Evolutionary conservation across 352 stramenopile species (phyloP).

Genomic region (Phytophthora cactorum): DNA sequence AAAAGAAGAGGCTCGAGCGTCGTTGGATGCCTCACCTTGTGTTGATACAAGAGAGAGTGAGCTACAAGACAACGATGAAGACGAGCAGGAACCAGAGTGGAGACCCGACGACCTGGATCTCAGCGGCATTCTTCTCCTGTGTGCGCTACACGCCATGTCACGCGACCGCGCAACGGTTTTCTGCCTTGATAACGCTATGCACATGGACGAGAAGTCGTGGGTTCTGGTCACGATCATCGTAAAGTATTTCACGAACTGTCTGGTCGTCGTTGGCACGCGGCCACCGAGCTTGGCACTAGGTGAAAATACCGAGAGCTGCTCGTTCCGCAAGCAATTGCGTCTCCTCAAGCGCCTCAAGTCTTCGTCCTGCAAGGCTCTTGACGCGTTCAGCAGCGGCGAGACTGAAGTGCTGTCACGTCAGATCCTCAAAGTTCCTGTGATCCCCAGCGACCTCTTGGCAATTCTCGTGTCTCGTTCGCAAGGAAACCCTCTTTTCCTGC

Average conservation of each 20-base stretch:
- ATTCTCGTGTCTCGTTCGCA: constrained; percentile 81
- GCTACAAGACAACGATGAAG: constrained; percentile 27
- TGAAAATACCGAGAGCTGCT: constrained; percentile 79
- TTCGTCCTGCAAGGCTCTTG: constrained; percentile 52
- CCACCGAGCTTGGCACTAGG: constrained; percentile 68
- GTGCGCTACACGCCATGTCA: constrained; percentile 78
- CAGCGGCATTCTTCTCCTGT: constrained; percentile 80
- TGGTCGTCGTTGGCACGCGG: constrained; percentile 74
- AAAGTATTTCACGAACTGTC: constrained; percentile 89
- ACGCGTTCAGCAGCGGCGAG: constrained; percentile 59
- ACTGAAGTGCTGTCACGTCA: constrained; percentile 71
- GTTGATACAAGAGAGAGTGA: constrained; percentile 9
- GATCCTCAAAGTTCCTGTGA: constrained; percentile 64
- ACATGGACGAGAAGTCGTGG: constrained; percentile 90
- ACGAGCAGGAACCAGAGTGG: constrained; percentile 61
- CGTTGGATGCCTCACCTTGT: constrained; percentile 11
- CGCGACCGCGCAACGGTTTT: constrained; percentile 73
- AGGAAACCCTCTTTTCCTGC: constrained; percentile 84
- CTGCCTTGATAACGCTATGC: constrained; percentile 87
- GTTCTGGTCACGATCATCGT: constrained; percentile 78
- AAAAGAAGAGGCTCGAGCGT: constrained; percentile 34
- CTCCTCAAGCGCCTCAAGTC: constrained; percentile 73
- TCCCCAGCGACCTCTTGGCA: constrained; percentile 63
- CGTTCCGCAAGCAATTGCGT: constrained; percentile 78
- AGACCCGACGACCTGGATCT: constrained; percentile 68